Base-by-base conservation (phyloP, 495 filamentous ascomycete genomes). In the Aspergillus nanangensis region DNA sequence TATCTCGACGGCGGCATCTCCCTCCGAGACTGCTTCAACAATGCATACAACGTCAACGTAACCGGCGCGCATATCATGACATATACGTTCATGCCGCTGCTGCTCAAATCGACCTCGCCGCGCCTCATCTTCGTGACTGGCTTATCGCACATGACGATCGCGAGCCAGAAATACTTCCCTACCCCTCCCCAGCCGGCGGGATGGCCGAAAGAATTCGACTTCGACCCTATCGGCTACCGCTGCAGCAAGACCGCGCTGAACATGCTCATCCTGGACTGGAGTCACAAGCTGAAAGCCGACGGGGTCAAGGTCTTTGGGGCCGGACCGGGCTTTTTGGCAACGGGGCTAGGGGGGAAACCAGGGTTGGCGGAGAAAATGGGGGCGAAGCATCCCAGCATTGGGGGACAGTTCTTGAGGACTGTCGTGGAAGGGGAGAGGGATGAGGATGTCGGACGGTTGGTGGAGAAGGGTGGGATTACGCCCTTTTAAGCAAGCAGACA, bases 111-210 rank as follows among this genome's bases (percentile, higher is more conserved):
- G 0, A 9, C 40, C 4, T 55, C 72, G 22, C 74, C 75, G 0
- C 67, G 75, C 8, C 59, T 81, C 10, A 50, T 79, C 25, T 79
- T 76, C 45, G 60, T 75, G n/a, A 41, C 65, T 45, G 60, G 71
- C 42, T 43, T 71, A 29, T 45, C 52, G 50, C 10, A 55, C 18
- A 21, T 45, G 9, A 44, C 58, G 46, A n/a, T 46, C 48, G 31
- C 58, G 46, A 45, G 47, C 50, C 24, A 58, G 43, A 9, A 45
- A 42, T 60, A 38, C 20, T 51, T 65, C 15, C 45, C 51, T 17
- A 50, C 35, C 15, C 20, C 31, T 38, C 39, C 52, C 18, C 40
- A 52, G 42, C 54, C 66, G 43, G 61, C 66, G 0, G 73, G 71
- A 0, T 74, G 71, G 70, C 72, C 74, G 0, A 76, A 77, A 60